Evolutionary conservation across 305 asterid species (phyloP).

Genomic region (Rubia tinctorum): DNA sequence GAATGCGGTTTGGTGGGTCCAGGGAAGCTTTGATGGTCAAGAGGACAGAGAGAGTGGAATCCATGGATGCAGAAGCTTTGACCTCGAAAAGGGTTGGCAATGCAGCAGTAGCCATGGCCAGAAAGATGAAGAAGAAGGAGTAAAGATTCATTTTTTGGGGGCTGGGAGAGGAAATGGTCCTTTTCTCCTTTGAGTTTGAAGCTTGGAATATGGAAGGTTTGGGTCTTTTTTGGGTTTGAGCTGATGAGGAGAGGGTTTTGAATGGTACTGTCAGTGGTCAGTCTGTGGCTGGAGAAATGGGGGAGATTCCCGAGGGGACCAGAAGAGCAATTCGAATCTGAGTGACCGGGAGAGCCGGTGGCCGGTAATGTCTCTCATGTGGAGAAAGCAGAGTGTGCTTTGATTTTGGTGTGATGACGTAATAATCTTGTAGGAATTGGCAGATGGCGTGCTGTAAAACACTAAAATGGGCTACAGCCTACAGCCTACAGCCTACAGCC

Average conservation of each 20-base stretch:
- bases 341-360: conserved; percentile 41
- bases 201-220: conserved; percentile 19
- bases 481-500: no score
- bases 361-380: conserved; percentile 40
- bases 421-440: not conserved
- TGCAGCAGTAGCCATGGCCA: conserved; percentile 22
- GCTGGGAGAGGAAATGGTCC: conserved; percentile 9
- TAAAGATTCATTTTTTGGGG: conserved; percentile 34
- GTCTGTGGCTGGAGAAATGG: conserved; percentile 6
- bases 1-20: conserved; percentile 64
- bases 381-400: conserved; percentile 17
- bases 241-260: conserved; percentile 21
- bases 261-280: not conserved
- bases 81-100: conserved; percentile 25
- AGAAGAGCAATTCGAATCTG: conserved; percentile 35
- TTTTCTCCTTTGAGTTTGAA: conserved; percentile 13
- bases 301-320: conserved; percentile 14
- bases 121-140: conserved; percentile 15
- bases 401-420: not conserved
- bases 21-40: conserved; percentile 65
- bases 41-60: conserved; percentile 46
- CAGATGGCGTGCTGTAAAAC: not conserved
- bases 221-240: conserved; percentile 29
- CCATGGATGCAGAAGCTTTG: conserved; percentile 13
- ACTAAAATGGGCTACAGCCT: no score